Base-by-base conservation (phyloP, 2,329 filamentous ascomycete species). In the Fusarium paranaense region DNA sequence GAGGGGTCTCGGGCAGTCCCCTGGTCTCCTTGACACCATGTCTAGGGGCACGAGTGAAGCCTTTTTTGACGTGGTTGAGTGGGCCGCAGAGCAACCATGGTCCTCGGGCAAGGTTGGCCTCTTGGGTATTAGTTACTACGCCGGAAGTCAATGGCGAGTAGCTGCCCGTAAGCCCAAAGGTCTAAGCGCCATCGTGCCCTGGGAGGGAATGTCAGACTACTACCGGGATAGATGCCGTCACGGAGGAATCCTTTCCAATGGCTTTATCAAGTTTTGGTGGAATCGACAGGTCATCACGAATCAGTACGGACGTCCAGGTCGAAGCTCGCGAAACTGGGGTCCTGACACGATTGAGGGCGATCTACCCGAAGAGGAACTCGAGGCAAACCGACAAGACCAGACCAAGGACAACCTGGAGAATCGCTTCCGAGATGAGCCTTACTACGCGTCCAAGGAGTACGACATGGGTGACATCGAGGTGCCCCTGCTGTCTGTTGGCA, bases 371-470 rank as follows among this genome's bases (percentile, higher is more conserved):
- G 88, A 89, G 6, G 86, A 87, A 22, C 84, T 89, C 2, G 82
- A 76, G 4, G 79, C 80, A 37, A 90, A 89, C 75, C 83, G 89
- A 2, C 78, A 76, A 14, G 87, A 89, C 59, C 86, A 88, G 71
- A 86, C 81, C 0, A 69, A 79, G 1, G 86, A 87, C 50, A 88
- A 87, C 72, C 83, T 82, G 14, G 81, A 80, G 1, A 86, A 90
- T 78, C 81, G 80, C 11, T 94, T 89, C 81, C 87, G 90, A 0
- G 91, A 94, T 68, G 86, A 93, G 0, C 78, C 83, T 0, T 93
- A 93, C 80, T 93, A 92, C 68, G 87, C 90, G 1, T 89, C 87
- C 50, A 92, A 90, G 75, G 91, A 93, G 59, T 93, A 91, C 74
- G 83, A 89, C 56, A 84, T 92, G 79, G 87, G 83, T 18, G 90